A percentile compares a stretch with the other conserved stretches of the same genome.
Conservation (phyloP, 352 stramenopile genomes). For the Pythium myriotylum region DNA sequence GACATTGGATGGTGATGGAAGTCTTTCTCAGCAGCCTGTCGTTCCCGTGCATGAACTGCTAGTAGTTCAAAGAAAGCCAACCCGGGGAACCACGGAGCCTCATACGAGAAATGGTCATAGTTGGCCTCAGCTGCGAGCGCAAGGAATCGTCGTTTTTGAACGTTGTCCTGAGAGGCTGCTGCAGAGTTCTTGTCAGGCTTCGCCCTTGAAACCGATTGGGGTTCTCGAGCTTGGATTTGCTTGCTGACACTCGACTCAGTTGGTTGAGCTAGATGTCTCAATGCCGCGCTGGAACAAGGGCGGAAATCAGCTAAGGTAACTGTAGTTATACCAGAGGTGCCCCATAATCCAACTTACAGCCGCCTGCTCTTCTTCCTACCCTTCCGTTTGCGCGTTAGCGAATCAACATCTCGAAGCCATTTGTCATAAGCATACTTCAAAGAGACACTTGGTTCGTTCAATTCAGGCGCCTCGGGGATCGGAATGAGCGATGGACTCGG, state of each 20-base stretch:
- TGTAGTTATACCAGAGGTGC: too few relatives aligned
- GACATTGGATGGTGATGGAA: slow-evolving; percentile 18
- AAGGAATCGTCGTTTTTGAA: slow-evolving; percentile 37
- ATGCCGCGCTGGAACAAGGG: slow-evolving; percentile 9
- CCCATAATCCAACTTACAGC: slow-evolving; percentile 12
- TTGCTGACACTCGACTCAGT: slow-evolving; percentile 58
- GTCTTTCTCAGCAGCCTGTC: neutral
- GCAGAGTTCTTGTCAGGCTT: neutral
- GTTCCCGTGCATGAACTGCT: slow-evolving; percentile 23
- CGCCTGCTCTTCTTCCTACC: slow-evolving; percentile 28
- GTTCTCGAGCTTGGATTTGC: slow-evolving; percentile 31
- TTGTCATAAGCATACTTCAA: slow-evolving; percentile 22
- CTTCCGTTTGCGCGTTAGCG: slow-evolving; percentile 31
- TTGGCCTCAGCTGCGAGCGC: slow-evolving; percentile 44
- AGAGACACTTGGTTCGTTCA: neutral
- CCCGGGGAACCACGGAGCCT: slow-evolving; percentile 37
- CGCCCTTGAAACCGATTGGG: neutral
- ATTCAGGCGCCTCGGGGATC: neutral
- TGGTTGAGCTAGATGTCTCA: slow-evolving; percentile 45
- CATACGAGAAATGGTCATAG: slow-evolving; percentile 40
- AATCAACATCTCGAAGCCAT: slow-evolving; percentile 22
- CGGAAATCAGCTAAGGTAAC: too few relatives aligned
- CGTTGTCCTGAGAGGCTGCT: slow-evolving; percentile 3
- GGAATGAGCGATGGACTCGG: neutral
- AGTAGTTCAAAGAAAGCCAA: slow-evolving; percentile 55